Evolutionary conservation across 2,329 filamentous ascomycete genomes (phyloP).

Genomic region (Dactylellina sp.): DNA sequence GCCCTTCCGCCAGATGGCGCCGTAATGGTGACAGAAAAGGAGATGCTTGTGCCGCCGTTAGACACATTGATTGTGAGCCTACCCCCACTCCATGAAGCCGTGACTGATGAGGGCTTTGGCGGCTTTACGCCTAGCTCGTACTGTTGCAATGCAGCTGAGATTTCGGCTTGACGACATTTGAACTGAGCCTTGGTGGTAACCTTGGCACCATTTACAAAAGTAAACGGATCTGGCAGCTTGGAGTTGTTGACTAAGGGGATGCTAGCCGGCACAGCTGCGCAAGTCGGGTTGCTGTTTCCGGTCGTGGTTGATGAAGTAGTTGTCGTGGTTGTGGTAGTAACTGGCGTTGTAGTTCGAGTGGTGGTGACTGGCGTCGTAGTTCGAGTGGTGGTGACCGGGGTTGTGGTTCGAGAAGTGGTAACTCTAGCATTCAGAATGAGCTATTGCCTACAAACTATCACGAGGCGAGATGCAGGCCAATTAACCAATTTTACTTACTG

Average conservation of each 20-base stretch:
- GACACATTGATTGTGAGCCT: constrained; percentile 66
- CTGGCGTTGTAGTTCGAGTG: constrained; percentile 16
- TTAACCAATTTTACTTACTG: no score
- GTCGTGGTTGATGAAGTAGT: constrained; percentile 30
- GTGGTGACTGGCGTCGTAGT: constrained; percentile 27
- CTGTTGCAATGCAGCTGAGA: constrained; percentile 67
- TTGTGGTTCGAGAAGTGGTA: not conserved
- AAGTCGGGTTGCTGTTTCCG: constrained; percentile 21
- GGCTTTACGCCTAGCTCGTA: constrained; percentile 69
- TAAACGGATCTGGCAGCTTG: constrained; percentile 66
- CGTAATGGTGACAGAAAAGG: constrained; percentile 65
- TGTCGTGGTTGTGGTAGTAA: not conserved
- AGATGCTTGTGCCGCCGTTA: constrained; percentile 65
- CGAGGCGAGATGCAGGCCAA: no score
- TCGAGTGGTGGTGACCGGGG: constrained; percentile 11
- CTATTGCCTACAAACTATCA: not conserved
- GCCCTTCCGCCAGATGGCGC: constrained; percentile 65
- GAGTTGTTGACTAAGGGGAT: constrained; percentile 44
- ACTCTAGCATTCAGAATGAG: not conserved
- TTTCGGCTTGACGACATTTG: constrained; percentile 67
- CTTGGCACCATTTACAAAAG: constrained; percentile 64
- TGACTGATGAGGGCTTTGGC: constrained; percentile 66
- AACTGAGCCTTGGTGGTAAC: constrained; percentile 67
- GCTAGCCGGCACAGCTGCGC: constrained; percentile 44
- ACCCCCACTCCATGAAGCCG: constrained; percentile 65